Evolutionary conservation across 2,329 filamentous ascomycete genomes (phyloP), one percentile per base, ranked within the genome.

Genomic region (Cercospora brassicicola): DNA sequence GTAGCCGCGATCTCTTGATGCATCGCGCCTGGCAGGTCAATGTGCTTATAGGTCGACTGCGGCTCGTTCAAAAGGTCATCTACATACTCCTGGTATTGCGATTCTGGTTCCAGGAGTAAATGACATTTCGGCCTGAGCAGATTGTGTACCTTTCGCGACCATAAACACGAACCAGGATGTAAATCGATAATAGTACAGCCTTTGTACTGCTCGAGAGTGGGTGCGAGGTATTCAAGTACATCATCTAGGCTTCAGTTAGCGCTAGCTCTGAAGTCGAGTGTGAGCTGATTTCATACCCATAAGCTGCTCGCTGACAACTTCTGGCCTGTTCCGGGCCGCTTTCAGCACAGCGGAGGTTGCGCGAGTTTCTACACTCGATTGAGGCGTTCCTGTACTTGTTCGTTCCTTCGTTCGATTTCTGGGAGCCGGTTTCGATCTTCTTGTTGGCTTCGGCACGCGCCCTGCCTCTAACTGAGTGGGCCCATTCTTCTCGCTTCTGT

Each of bases 101-200:
- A 78, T 36, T 91, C 86, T 2, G 89, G 88, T 75, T 98, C 94
- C 79, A 97, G 84, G 51, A 99, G 83, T 55, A 97, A 82, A 81
- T 99, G 95, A 4, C 87, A 89, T 66, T 93, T 89, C 4, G 94
- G 94, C 74, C 92, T 82, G 7, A 99, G 83, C 56, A 86, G 81
- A 0, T 92, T 84, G 76, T 97, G 89, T 0, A 98, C 82, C 74
- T 90, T 91, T 30, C 83, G 83, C 36, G 94, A 96, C 88, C 91
- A 95, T 2, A 96, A 64, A 8, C 93, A 92, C 0, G 82, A 82
- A 13, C 93, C 93, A 0, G 94, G 94, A 78, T 94, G 92, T 65
- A 97, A 82, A 76, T 98, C 94, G 74, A 99, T 83, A 55, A 98
- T 85, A 74, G 96, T 93, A 80, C 94, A 93, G 64, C 92, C 91